These are phyloP conservation scores for Coprinopsis sp. DNA, from an alignment of 768 basidiomycete species.

Conservation along the genomic window DNA sequence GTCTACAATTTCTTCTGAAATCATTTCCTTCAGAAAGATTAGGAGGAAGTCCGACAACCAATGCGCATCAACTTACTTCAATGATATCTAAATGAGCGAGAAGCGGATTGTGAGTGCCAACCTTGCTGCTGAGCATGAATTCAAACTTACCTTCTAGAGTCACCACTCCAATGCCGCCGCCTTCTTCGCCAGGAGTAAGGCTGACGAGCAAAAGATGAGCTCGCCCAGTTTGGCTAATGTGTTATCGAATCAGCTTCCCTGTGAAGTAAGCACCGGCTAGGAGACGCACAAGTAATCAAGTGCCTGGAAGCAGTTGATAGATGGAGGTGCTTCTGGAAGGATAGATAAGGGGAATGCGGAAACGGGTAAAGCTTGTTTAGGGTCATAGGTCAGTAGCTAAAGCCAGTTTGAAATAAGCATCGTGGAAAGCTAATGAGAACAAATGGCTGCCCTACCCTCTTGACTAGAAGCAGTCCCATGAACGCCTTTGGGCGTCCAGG, in stretches of 20 bases:
- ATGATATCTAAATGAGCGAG: conserved; percentile 53
- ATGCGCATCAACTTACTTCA: conserved; percentile 37
- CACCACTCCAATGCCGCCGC: conserved; percentile 87
- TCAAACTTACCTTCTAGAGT: conserved; percentile 54
- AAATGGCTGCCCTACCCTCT: conserved; percentile 46
- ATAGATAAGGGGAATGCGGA: conserved; percentile 74
- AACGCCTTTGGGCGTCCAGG: conserved; percentile 66
- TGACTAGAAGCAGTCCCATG: conserved; percentile 80
- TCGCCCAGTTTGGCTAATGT: conserved; percentile 80
- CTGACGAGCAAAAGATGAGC: conserved; percentile 89
- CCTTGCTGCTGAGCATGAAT: not conserved
- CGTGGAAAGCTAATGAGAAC: conserved; percentile 3
- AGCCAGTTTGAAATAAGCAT: not conserved
- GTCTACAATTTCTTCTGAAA: conserved; percentile 93
- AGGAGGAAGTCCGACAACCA: not conserved
- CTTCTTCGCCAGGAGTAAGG: conserved; percentile 72
- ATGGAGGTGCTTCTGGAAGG: conserved; percentile 82
- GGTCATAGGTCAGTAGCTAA: conserved; percentile 88
- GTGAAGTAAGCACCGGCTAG: not conserved
- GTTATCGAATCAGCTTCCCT: not conserved
- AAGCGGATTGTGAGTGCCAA: not conserved
- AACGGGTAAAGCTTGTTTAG: conserved; percentile 67
- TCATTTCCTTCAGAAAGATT: conserved; percentile 63
- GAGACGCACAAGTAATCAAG: conserved; percentile 81
- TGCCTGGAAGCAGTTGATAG: conserved; percentile 92